Evolutionary conservation across 2,329 filamentous ascomycete species (phyloP).

Genomic region (Colletotrichum sp.): DNA sequence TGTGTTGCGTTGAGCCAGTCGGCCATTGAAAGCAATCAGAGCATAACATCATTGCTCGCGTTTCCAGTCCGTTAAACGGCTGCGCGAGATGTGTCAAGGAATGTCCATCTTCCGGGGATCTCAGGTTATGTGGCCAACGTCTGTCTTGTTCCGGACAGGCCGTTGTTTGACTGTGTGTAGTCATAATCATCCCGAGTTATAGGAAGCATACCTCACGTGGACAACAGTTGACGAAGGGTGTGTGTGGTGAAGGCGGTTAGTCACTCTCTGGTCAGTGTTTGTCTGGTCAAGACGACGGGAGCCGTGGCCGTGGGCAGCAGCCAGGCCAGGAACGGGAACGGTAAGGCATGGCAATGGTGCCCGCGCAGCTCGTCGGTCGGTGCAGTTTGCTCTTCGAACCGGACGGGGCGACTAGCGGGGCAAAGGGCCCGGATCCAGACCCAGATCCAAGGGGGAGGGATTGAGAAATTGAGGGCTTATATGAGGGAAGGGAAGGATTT

Average conservation of each 20-base stretch:
- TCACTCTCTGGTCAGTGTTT: neutral
- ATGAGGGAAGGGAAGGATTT: neutral
- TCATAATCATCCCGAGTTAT: neutral
- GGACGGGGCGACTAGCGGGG: neutral
- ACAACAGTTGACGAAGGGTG: neutral
- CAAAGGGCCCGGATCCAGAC: neutral
- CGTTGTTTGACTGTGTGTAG: neutral
- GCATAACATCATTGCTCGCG: conserved; percentile 11
- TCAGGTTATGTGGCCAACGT: neutral
- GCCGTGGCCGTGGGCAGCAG: neutral
- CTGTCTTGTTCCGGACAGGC: neutral
- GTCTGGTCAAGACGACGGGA: neutral
- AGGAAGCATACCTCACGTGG: neutral
- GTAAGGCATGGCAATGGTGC: neutral
- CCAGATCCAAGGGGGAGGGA: neutral
- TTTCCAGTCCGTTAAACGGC: neutral
- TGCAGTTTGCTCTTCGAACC: neutral
- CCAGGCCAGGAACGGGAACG: neutral
- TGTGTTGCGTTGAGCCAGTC: conserved; percentile 3
- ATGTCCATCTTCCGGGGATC: conserved; percentile 4
- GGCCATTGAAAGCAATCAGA: neutral
- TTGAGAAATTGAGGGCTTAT: neutral
- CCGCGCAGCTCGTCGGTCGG: neutral
- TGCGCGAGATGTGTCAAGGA: conserved; percentile 14
- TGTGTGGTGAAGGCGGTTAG: neutral